Evolutionary conservation across 148 eudicot genomes (phyloP).

Genomic region (Fallopia convolvulus): DNA sequence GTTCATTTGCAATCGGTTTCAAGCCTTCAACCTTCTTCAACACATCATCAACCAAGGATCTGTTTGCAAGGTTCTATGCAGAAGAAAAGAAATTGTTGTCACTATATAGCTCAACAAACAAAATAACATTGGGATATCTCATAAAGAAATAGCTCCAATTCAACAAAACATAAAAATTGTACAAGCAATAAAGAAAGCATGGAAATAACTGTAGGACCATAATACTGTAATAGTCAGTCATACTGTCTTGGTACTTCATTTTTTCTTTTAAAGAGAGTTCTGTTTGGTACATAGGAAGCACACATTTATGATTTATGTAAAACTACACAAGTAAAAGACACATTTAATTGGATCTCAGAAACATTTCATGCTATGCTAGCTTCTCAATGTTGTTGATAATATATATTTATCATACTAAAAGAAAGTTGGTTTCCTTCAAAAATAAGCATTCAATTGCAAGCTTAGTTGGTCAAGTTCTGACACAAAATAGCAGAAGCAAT

Average conservation of each 20-base stretch:
- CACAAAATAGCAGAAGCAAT: neutral
- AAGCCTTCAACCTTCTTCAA: constrained; percentile 69
- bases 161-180: neutral
- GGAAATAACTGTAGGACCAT: neutral
- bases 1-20: constrained; percentile 81
- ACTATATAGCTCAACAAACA: neutral
- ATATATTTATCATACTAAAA: neutral
- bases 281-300: neutral
- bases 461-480: neutral
- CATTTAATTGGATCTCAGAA: neutral
- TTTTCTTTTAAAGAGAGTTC: too few relatives aligned
- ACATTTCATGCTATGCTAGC: neutral
- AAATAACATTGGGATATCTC: neutral
- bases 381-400: neutral
- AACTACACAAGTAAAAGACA: neutral
- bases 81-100: neutral
- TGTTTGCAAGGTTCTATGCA: constrained; percentile 68
- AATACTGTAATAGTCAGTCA: neutral
- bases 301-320: neutral
- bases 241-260: neutral
- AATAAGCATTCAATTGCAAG: neutral
- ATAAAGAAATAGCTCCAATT: neutral
- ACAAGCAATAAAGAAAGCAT: neutral
- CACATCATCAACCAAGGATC: constrained; percentile 87
- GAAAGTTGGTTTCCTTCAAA: neutral